Percentiles rank a stretch among this genome's conserved stretches.
Conservation (phyloP, 805 yeast genomes). For the Teunomyces barrocoloradensis region DNA sequence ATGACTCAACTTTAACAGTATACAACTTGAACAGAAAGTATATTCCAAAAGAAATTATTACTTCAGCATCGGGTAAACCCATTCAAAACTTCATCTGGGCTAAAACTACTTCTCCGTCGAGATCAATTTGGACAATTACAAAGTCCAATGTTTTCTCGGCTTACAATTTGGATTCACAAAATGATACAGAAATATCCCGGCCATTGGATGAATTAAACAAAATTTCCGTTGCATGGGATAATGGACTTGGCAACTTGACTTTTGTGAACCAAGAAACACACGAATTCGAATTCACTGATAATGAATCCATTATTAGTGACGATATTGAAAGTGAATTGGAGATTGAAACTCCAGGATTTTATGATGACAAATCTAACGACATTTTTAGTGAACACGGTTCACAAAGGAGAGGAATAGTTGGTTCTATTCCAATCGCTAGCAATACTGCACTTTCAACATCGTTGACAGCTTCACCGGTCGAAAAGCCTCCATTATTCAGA, state of each 20-base stretch:
- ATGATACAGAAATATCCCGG: constrained; percentile 25
- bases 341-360: not conserved
- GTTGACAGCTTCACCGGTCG: constrained; percentile 15
- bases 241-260: constrained; percentile 45
- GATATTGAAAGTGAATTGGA: constrained; percentile 11
- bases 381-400: constrained; percentile 4
- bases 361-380: constrained; percentile 4
- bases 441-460: constrained; percentile 10
- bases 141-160: constrained; percentile 38
- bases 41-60: constrained; percentile 68
- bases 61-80: constrained; percentile 46
- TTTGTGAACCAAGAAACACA: constrained; percentile 50
- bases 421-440: constrained; percentile 15
- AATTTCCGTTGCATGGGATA: constrained; percentile 58
- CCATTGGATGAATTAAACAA: constrained; percentile 51
- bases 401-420: constrained; percentile 8
- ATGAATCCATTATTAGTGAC: constrained; percentile 11
- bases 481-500: constrained; percentile 18
- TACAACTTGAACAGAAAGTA: constrained; percentile 70
- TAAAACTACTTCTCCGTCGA: constrained; percentile 15
- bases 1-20: constrained; percentile 66
- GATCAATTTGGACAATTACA: constrained; percentile 40
- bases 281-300: constrained; percentile 33
- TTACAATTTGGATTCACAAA: constrained; percentile 26
- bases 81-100: constrained; percentile 45